Base-by-base conservation (phyloP, 225 moss, liverwort and hornwort genomes). In the Bryum argenteum region DNA sequence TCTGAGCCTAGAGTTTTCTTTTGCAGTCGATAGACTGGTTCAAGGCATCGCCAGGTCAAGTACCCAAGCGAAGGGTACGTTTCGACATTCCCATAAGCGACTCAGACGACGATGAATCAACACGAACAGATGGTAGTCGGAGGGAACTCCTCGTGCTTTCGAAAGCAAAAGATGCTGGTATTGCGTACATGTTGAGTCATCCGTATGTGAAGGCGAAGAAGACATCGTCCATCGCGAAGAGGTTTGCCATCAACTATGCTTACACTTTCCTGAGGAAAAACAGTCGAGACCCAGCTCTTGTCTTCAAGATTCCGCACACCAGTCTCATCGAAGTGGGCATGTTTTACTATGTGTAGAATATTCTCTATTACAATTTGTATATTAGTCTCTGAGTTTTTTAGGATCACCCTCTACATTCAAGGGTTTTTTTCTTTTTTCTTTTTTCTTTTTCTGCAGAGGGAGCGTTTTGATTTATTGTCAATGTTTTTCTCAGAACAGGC, bases 1-100 rank as follows among this genome's bases (percentile, higher is more conserved):
- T 74, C 42, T 77, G 17, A 68, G 8, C 6, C 0, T 52, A 0
- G 1, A 0, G 9, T 55, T n/a, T 53, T 43, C 17, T 23, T 64
- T n/a, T 73, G 74, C 74, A 80, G 79, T 66, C 74, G 11, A n/a
- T 17, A 13, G 73, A 77, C 45, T 80, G 71, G 74, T 58, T 66
- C 10, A 38, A 39, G n/a, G 13, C 63, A 52, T 45, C 74, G 10
- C 65, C 83, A 10, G 19, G 10, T 47, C 21, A 79, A 5, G 65
- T 63, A 6, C 72, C 75, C 33, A 83, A 82, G 82, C 85, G 86
- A 24, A 80, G 78, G 69, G 89, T 91, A 57, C 77, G 69, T 1
- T 92, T 95, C 54, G 89, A 88, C 54, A 59, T 86, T n/a, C 77
- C 71, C 6, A 76, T 73, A 16, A 82, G 57, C 21, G 37, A 75